phyloP scores from a whole-genome alignment of 371 early-diverging fungal species.

The Circinella umbellata region DNA sequence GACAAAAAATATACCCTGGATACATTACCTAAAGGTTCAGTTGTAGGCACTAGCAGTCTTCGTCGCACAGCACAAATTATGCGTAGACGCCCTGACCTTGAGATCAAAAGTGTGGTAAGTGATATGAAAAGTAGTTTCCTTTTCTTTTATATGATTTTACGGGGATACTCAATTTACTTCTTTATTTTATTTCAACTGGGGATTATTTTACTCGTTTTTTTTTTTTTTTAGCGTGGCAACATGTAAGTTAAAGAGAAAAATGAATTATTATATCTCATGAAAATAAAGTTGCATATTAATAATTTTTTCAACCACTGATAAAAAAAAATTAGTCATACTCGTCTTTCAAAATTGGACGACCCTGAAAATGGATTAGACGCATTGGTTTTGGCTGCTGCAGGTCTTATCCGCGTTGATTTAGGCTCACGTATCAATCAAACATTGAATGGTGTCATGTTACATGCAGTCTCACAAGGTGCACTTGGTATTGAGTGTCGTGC shows the following conservation, averaged over 20 bases:
- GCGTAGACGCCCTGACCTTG: slow-evolving; percentile 77
- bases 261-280: neutral
- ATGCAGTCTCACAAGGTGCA: slow-evolving; percentile 97
- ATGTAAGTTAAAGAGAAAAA: slow-evolving; percentile 35
- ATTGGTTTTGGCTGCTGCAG: slow-evolving; percentile 90
- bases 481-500: slow-evolving; percentile 86
- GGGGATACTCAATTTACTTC: neutral
- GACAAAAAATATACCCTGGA: slow-evolving; percentile 46
- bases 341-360: slow-evolving; percentile 88
- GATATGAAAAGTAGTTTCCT: slow-evolving; percentile 6
- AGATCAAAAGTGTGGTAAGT: slow-evolving; percentile 82
- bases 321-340: slow-evolving; percentile 69
- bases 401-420: slow-evolving; percentile 76
- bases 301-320: no score
- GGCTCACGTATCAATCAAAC: slow-evolving; percentile 74
- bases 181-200: slow-evolving; percentile 6
- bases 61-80: slow-evolving; percentile 90
- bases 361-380: slow-evolving; percentile 75
- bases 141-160: no score
- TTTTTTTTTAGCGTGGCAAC: slow-evolving; percentile 39
- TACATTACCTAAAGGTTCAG: slow-evolving; percentile 77
- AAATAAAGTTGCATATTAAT: no score
- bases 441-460: slow-evolving; percentile 70
- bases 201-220: neutral
- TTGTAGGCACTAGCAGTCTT: slow-evolving; percentile 92